Percentiles rank a stretch among this genome's conserved stretches.
Conservation (phyloP, 768 basidiomycete species). For the Xerocomellus intermedius region DNA sequence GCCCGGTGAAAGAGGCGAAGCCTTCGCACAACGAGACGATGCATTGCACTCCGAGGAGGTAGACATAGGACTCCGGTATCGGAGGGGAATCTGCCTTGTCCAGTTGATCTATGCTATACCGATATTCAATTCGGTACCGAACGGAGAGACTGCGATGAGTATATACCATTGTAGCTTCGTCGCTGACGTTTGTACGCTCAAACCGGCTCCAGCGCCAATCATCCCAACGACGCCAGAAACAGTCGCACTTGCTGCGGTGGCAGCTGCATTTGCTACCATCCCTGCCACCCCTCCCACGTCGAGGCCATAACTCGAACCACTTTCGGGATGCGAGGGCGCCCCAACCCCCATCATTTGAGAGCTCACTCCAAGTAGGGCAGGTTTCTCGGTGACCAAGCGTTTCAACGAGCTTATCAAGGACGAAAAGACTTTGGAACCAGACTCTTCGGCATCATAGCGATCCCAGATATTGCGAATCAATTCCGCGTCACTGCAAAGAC, state of each 20-base stretch:
- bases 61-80: slow-evolving; percentile 92
- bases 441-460: slow-evolving; percentile 62
- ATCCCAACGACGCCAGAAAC: slow-evolving; percentile 85
- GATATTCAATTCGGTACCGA: neutral
- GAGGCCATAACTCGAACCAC: slow-evolving; percentile 45
- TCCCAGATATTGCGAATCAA: slow-evolving; percentile 79
- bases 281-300: slow-evolving; percentile 73
- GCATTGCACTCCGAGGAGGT: slow-evolving; percentile 88
- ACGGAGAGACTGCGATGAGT: neutral
- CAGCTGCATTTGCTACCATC: slow-evolving; percentile 79
- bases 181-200: slow-evolving; percentile 69
- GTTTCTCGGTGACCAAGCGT: slow-evolving; percentile 86
- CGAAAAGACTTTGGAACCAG: slow-evolving; percentile 69
- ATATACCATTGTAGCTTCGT: slow-evolving; percentile 92
- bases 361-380: slow-evolving; percentile 74
- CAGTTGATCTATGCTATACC: slow-evolving; percentile 86
- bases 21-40: slow-evolving; percentile 85
- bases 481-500: slow-evolving; percentile 76
- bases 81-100: slow-evolving; percentile 95
- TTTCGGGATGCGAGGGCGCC: slow-evolving; percentile 39
- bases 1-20: slow-evolving; percentile 69
- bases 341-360: slow-evolving; percentile 83
- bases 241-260: slow-evolving; percentile 78
- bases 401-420: slow-evolving; percentile 82
- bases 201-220: slow-evolving; percentile 67